phyloP scores from a whole-genome alignment of 768 basidiomycete genomes.

The Imleria badia region DNA sequence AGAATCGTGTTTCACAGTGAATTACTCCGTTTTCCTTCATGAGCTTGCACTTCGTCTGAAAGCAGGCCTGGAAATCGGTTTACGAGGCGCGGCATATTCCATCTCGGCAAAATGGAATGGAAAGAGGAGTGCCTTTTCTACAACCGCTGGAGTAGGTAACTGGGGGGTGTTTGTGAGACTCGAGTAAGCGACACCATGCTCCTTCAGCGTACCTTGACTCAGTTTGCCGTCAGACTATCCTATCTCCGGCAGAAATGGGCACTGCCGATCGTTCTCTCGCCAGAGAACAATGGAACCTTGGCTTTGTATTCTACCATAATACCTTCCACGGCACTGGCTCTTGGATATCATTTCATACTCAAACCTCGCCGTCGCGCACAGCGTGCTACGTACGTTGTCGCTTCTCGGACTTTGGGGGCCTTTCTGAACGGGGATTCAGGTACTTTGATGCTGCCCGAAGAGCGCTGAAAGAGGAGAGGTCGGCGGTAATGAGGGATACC shows the following conservation, averaged over 20 bases:
- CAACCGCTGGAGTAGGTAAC: constrained; percentile 43
- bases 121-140: constrained; percentile 43
- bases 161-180: constrained; percentile 52
- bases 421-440: constrained; percentile 39
- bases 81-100: constrained; percentile 44
- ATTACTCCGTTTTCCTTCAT: constrained; percentile 50
- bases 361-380: constrained; percentile 53
- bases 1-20: constrained; percentile 48
- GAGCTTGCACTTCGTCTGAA: constrained; percentile 58
- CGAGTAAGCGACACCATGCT: constrained; percentile 41
- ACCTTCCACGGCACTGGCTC: constrained; percentile 51
- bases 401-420: constrained; percentile 9
- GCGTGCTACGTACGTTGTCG: constrained; percentile 48
- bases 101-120: constrained; percentile 51
- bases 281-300: constrained; percentile 44
- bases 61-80: constrained; percentile 47
- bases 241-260: constrained; percentile 59
- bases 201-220: constrained; percentile 15
- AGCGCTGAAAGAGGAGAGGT: constrained; percentile 62
- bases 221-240: constrained; percentile 39
- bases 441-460: constrained; percentile 65
- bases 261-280: constrained; percentile 57
- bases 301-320: constrained; percentile 53
- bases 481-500: constrained; percentile 60
- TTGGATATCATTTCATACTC: constrained; percentile 58